Base-by-base conservation (phyloP, 169 alveolate species). In the Cyclospora cayetanensis region DNA sequence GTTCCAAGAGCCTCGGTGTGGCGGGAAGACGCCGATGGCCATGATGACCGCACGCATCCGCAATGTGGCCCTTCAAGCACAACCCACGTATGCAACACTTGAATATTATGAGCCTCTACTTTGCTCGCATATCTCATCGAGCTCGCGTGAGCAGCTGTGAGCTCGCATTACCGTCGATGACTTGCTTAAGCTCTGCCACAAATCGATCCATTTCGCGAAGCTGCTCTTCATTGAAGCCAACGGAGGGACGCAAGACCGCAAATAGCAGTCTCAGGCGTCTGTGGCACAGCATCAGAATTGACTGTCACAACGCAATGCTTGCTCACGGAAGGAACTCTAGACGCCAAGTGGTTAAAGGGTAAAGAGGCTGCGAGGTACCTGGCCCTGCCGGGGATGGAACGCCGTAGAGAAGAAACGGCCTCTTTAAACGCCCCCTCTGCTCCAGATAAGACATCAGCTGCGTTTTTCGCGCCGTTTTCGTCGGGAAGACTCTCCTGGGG, bases 1-100 rank as follows among this genome's bases (percentile, higher is more conserved):
- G 65, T 15, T n/a, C 85, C 85, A 0, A 74, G 39, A 7, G 41
- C 65, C 22, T 39, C 65, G 29, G 85, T 74, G n/a, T 74, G 85
- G 1, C 85, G 37, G 25, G 41, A 20, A 4, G 85, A 18, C 7
- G 85, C 85, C 0, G 85, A 39, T 2, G 85, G 85, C 85, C 85
- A 74, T 12, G 72, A n/a, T 5, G 72, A 60, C 18, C 72, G n/a
- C 31, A 60, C 72, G 27, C 72, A 60, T 15, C 72, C 72, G 27
- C 72, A 60, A 15, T 31, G 15, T n/a, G 72, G 72, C 15, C 72
- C 72, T 60, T n/a, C 18, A 60, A 20, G 31, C 72, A 60, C 15
- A n/a, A n/a, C n/a, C n/a, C n/a, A n/a, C 7, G n/a, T 7, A 46
- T 15, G 60, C 15, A 46, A 46, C 60, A 11, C 7, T 7, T 46